Base-by-base conservation (phyloP, 768 basidiomycete species). In the Sistotremastrum suecicum region DNA sequence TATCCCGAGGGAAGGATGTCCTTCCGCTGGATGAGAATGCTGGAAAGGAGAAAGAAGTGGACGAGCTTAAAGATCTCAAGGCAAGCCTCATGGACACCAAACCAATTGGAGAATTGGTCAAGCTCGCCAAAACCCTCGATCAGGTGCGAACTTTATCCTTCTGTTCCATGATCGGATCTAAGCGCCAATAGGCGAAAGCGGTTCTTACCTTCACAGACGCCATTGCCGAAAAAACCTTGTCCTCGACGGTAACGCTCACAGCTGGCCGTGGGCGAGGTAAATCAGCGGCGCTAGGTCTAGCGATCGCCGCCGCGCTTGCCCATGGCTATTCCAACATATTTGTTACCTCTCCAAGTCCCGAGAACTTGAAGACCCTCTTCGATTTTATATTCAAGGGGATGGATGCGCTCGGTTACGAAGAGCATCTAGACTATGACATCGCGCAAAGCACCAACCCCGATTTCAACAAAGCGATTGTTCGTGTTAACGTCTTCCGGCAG, bases 291-390 rank as follows among this genome's bases (percentile, higher is more conserved):
- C 68, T 99, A n/a, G 95, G 95, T 35, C 66, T 99, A 41, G 87
- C 91, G 1, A 87, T 98, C 49, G 85, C 94, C 1, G 83, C 89
- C 8, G 92, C 95, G 1, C 68, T 98, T 20, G 83, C 80, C 1
- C 85, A 95, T 56, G 91, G 90, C 29, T 98, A 98, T 59, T 84
- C 86, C 43, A 99, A 99, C 62, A 88, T 98, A 48, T 99, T 98
- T 59, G 89, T 99, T 44, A 99, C 95, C 7, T 90, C 86, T 60
- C 95, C 95, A 0, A 89, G 83, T 56, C 95, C 95, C 2, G 94
- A 98, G 64, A 99, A 99, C 62, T 66, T 99, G 66, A 92, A 85
- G 66, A 98, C 94, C 0, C 60, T 98, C n/a, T 99, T 97, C 56
- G 90, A 97, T 48, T 98, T 99, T 60, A 74, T 97, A 30, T 95